These are phyloP conservation scores for Colletotrichum somersetense DNA, from an alignment of 2,329 filamentous ascomycete genomes.

Conservation along the genomic window DNA sequence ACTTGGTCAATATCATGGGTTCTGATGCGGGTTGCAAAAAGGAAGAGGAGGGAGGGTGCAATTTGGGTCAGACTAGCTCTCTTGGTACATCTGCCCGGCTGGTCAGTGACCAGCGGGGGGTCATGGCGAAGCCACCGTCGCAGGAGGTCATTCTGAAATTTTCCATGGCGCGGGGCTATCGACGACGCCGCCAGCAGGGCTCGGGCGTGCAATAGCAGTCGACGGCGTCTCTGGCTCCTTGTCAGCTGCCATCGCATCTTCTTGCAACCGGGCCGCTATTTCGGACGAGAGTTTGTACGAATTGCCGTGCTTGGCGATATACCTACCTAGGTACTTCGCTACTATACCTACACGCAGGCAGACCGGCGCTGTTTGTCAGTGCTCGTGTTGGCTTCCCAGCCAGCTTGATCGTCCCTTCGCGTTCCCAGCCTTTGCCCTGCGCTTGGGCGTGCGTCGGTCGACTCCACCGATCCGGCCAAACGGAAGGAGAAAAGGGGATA, in stretches of 20 bases:
- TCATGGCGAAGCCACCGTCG: constrained; percentile 39
- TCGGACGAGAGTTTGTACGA: constrained; percentile 23
- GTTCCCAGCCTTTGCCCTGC: constrained; percentile 32
- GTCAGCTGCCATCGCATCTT: constrained; percentile 39
- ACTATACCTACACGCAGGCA: no score
- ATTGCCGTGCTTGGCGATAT: constrained; percentile 5
- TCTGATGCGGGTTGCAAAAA: constrained; percentile 21
- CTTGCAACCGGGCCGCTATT: neutral
- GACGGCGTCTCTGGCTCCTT: constrained; percentile 27
- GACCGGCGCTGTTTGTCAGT: constrained; percentile 25
- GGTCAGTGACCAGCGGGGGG: constrained; percentile 10
- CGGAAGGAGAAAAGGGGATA: constrained; percentile 7
- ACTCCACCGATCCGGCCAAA: constrained; percentile 14
- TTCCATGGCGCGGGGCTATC: constrained; percentile 35
- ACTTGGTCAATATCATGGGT: neutral
- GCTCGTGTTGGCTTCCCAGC: constrained; percentile 22
- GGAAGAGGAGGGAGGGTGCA: constrained; percentile 16
- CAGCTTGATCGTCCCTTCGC: constrained; percentile 18
- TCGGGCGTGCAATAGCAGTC: constrained; percentile 32
- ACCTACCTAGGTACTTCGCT: no score
- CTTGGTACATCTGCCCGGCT: constrained; percentile 8
- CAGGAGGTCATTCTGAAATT: constrained; percentile 30
- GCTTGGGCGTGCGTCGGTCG: constrained; percentile 21
- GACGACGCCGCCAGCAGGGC: constrained; percentile 23
- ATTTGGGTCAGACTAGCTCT: constrained; percentile 4